A percentile compares a stretch with the other conserved stretches of the same genome.
phyloP scores from a whole-genome alignment of 805 yeast species.

The Wickerhamomyces subpelliculosus region DNA sequence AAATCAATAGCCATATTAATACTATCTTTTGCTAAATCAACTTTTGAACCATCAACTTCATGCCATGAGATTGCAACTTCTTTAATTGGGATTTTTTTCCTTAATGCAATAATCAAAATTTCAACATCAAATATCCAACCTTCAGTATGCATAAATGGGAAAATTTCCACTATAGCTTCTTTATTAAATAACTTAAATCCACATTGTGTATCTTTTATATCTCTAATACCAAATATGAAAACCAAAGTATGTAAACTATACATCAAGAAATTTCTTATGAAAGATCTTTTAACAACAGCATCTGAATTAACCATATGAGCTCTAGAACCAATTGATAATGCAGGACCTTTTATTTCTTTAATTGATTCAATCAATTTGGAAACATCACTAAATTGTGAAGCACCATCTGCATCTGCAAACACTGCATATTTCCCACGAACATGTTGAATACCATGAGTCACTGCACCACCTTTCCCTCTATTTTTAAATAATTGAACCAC shows the following conservation, averaged over 20 bases:
- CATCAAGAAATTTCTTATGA: conserved; percentile 86
- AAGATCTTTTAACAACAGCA: conserved; percentile 91
- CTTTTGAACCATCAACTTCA: conserved; percentile 92
- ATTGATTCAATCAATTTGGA: conserved; percentile 41
- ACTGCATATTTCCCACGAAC: conserved; percentile 66
- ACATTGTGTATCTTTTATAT: conserved; percentile 91
- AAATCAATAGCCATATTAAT: conserved; percentile 91
- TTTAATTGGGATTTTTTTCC: conserved; percentile 55
- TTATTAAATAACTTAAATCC: conserved; percentile 91
- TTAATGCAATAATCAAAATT: conserved; percentile 69
- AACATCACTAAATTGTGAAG: conserved; percentile 73
- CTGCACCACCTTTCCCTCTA: conserved; percentile 97
- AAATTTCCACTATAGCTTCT: conserved; percentile 54
- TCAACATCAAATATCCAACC: conserved; percentile 99
- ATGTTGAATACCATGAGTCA: conserved; percentile 81
- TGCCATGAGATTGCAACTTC: conserved; percentile 95
- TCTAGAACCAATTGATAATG: conserved; percentile 82
- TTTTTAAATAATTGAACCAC: conserved; percentile 66
- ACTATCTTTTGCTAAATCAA: conserved; percentile 86
- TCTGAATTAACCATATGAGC: conserved; percentile 96
- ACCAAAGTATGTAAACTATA: conserved; percentile 84
- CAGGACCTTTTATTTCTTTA: conserved; percentile 30
- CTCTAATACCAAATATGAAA: conserved; percentile 80
- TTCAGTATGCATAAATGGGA: conserved; percentile 92
- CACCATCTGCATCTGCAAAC: conserved; percentile 98